Evolutionary conservation across 2,329 filamentous ascomycete species (phyloP), one percentile per base, ranked within the genome.

Genomic region (Claviceps sp.): DNA sequence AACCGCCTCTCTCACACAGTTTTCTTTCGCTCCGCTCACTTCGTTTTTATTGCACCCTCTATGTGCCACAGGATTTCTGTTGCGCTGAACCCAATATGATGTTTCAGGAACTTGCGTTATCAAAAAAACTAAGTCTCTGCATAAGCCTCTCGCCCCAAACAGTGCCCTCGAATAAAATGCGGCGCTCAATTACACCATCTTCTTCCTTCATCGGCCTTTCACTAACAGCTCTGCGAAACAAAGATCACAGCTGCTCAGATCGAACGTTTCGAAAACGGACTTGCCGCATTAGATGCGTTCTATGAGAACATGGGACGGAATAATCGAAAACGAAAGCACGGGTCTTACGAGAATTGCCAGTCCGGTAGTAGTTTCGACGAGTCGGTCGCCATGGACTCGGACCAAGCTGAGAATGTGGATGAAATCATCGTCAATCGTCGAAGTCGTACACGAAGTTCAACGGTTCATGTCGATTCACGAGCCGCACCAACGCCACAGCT

Each of bases 211-310:
- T 16, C 16, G 18, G 20, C 3, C 24, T 47, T 9, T 48, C 34
- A 53, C 59, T 63, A 52, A 62, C 59, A 22, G 45, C 6, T 38
- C 34, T 20, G 2, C 9, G 4, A 20, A 47, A 36, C 34, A 22
- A 57, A 70, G 68, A 54, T 70, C 47, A 52, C 61, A 18, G 56
- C 62, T 22, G 53, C 60, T 20, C 54, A 67, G 9, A 60, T 71
- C 1, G 48, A 64, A 49, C 52, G 56, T 4, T 54, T 66, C 11
- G 56, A 65, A 37, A 67, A 67, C 60, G 69, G 67, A 40, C 57
- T 56, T 51, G 51, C 50, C 34, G 63, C 65, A 4, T 54, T 71
- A 37, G 49, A 55, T 11, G 34, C 26, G 6, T 54, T 55, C 9
- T 60, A 56, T 52, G 45, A 48, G 14, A 48, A 58, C 37, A 60